Base-by-base conservation (phyloP, 1,139 yeast genomes). In the Taphrina flavorubra region DNA sequence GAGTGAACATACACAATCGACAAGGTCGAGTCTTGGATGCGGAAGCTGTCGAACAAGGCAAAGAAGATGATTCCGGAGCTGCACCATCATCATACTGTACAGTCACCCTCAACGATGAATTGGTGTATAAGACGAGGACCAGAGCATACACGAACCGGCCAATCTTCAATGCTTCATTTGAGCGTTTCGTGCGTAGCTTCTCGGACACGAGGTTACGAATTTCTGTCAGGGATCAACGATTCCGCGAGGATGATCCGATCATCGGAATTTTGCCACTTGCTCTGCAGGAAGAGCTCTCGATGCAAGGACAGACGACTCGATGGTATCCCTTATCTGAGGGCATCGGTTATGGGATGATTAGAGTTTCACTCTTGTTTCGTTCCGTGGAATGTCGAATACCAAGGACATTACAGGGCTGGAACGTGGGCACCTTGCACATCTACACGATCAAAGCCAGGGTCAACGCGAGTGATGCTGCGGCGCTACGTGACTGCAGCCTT, bases 181-280 rank as follows among this genome's bases (percentile, higher is more conserved):
- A 69, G 65, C 62, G 65, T n/a, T 69, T 65, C 56, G 59, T 69
- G 6, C 51, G 63, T 3, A 55, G 53, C 39, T 65, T 65, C 44
- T 20, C 58, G n/a, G 63, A 51, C 14, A 51, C 70, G 14, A 46
- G 34, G 7, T 31, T 69, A 14, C 47, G 59, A 11, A 58, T 69
- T 42, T 55, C 69, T 20, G 66, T 59, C 2, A 60, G 69, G 10
- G 66, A 69, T 25, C 62, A 55, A 20, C 60, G 66, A n/a, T 56
- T 65, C 16, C 69, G 70, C 39, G 69, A 69, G 37, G 69, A 65
- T 13, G 70, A 69, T 56, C 62, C 70, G 13, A 59, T 69, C 47
- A 46, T 69, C 16, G 70, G 70, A n/a, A 55, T 65, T 25, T 49
- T 69, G 37, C 53, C 60, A 13, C 65, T 69, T 14, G 61, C 58